A percentile compares a stretch with the other conserved stretches of the same genome.
Conservation (phyloP, 2,329 filamentous ascomycete genomes). For the Neurospora crassa region DNA sequence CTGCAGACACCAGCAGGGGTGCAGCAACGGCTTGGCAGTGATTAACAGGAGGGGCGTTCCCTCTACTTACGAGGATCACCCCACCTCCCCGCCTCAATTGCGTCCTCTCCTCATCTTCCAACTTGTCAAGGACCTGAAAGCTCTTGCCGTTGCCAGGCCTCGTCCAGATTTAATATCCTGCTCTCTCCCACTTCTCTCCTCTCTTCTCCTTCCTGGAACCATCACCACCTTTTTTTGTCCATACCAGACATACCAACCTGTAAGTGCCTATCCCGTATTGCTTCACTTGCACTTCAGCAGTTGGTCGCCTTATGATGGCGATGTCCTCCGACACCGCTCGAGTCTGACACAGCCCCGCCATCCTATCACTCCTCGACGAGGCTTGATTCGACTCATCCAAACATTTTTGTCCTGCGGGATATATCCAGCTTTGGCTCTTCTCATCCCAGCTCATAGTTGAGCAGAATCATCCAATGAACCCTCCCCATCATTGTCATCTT, state of each 20-base stretch:
- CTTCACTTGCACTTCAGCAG: background rate
- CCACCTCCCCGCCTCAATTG: constrained; percentile 18
- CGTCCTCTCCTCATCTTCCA: constrained; percentile 5
- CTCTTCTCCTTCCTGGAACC: background rate
- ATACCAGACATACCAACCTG: background rate
- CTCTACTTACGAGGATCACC: constrained; percentile 16
- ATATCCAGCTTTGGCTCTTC: background rate
- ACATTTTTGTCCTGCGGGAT: background rate
- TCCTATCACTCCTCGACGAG: background rate
- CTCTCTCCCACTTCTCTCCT: constrained; percentile 1
- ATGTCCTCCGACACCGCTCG: background rate
- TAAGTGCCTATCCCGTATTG: background rate
- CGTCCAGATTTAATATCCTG: constrained; percentile 8
- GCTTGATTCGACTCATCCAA: background rate
- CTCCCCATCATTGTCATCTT: background rate
- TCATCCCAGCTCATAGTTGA: background rate
- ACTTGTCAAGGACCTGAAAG: constrained; percentile 10
- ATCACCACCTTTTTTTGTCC: background rate
- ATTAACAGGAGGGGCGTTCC: constrained; percentile 11
- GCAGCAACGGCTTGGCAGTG: constrained; percentile 6
- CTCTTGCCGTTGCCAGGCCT: constrained; percentile 8
- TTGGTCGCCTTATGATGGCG: background rate
- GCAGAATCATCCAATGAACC: background rate
- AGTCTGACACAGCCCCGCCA: background rate
- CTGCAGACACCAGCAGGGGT: background rate